Percentiles rank a stretch among this genome's conserved stretches.
Evolutionary conservation across 106 monocot species (phyloP).

Genomic region (Dendrobium nobile): DNA sequence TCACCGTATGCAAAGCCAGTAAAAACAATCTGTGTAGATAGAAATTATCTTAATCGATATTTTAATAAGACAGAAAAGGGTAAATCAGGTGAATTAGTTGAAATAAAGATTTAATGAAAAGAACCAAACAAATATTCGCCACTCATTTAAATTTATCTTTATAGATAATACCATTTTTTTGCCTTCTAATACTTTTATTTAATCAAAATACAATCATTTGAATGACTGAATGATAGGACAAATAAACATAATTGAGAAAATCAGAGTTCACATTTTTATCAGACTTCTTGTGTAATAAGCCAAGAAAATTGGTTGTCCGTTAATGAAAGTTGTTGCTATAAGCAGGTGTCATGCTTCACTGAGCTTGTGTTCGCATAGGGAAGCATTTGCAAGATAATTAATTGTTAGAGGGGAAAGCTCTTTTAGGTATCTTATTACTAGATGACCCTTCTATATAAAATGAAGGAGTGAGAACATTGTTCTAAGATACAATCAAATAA

Average conservation of each 20-base stretch:
- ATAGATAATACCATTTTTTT: not conserved
- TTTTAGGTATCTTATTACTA: not conserved
- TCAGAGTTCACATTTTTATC: not conserved
- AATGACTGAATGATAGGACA: not conserved
- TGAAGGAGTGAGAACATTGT: not conserved
- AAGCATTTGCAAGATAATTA: no score
- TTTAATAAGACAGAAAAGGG: not conserved
- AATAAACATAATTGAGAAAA: not conserved
- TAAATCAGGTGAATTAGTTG: not conserved
- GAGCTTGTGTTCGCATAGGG: not conserved
- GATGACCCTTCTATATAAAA: not conserved
- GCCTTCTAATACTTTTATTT: not conserved
- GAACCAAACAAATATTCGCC: not conserved
- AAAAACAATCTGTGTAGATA: conserved; percentile 72
- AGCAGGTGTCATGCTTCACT: not conserved
- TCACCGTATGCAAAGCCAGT: conserved; percentile 96
- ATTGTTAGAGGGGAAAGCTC: not conserved
- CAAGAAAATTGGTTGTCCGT: not conserved
- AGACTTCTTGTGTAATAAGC: not conserved
- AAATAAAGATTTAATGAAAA: not conserved
- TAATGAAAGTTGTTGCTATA: not conserved
- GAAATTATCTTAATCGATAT: not conserved
- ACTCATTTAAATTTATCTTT: not conserved
- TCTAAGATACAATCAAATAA: not conserved
- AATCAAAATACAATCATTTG: not conserved